These are phyloP conservation scores for Jatropha multifida DNA, from an alignment of 441 rosid species.

Conservation along the genomic window DNA sequence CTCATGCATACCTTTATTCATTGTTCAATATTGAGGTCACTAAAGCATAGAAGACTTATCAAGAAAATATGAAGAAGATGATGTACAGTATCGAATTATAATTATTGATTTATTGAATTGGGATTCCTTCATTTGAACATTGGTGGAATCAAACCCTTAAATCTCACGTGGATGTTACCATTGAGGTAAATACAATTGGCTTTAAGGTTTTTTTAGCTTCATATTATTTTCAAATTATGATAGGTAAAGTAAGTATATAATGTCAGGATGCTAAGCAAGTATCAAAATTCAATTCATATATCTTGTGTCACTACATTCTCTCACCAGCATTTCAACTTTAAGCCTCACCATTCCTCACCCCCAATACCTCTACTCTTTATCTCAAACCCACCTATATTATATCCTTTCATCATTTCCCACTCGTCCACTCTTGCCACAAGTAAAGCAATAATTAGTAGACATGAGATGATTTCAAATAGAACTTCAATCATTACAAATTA, in stretches of 20 bases:
- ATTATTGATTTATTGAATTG: neutral
- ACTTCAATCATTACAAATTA: too few relatives aligned
- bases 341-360: too few relatives aligned
- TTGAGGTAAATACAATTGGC: neutral
- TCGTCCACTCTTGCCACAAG: too few relatives aligned
- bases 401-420: too few relatives aligned
- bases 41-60: neutral
- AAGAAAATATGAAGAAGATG: neutral
- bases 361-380: too few relatives aligned
- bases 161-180: neutral
- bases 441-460: too few relatives aligned
- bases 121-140: neutral
- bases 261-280: neutral
- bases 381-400: too few relatives aligned
- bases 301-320: too few relatives aligned
- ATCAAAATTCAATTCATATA: neutral
- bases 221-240: too few relatives aligned
- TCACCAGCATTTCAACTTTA: too few relatives aligned
- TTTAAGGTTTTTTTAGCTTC: neutral
- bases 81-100: neutral
- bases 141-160: neutral
- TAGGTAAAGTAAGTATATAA: too few relatives aligned
- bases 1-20: neutral
- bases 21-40: neutral
- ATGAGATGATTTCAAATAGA: too few relatives aligned